These are phyloP conservation scores for Hericium coralloides DNA, from an alignment of 768 basidiomycete species.

Conservation along the genomic window DNA sequence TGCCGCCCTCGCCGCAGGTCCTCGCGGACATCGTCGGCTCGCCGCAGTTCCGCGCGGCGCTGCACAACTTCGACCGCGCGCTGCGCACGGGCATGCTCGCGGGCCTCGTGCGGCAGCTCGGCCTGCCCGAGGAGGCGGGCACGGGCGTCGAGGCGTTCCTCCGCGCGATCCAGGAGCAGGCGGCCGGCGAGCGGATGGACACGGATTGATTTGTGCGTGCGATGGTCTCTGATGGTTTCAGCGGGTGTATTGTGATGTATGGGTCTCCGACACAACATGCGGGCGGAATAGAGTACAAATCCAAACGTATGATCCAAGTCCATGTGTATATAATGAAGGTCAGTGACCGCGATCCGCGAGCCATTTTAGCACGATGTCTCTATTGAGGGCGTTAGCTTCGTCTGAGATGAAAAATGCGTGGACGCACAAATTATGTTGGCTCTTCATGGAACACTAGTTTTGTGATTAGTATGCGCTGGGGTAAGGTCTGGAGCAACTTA, in stretches of 20 bases:
- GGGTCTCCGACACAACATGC: background rate
- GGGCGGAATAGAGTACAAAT: background rate
- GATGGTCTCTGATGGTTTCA: background rate
- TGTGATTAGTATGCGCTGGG: background rate
- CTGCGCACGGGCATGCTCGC: conserved; percentile 73
- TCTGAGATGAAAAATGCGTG: background rate
- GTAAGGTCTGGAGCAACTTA: conserved; percentile 18
- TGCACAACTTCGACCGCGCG: conserved; percentile 76
- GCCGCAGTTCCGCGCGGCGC: conserved; percentile 75
- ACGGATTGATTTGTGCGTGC: conserved; percentile 43
- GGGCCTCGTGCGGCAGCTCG: conserved; percentile 66
- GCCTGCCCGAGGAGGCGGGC: conserved; percentile 81
- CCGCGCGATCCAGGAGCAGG: conserved; percentile 71
- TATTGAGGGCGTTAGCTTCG: conserved; percentile 19
- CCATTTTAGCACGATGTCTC: conserved; percentile 88
- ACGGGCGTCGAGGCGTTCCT: conserved; percentile 71
- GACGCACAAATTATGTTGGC: conserved; percentile 81
- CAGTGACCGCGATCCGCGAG: conserved; percentile 67
- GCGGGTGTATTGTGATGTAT: background rate
- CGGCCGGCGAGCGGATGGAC: conserved; percentile 63
- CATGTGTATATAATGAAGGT: conserved; percentile 2
- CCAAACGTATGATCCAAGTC: background rate
- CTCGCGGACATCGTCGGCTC: conserved; percentile 72
- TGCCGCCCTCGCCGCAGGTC: conserved; percentile 57
- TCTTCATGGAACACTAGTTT: conserved; percentile 89